phyloP scores from a whole-genome alignment of 805 yeast species.

The Wickerhamomyces strasburgensis region DNA sequence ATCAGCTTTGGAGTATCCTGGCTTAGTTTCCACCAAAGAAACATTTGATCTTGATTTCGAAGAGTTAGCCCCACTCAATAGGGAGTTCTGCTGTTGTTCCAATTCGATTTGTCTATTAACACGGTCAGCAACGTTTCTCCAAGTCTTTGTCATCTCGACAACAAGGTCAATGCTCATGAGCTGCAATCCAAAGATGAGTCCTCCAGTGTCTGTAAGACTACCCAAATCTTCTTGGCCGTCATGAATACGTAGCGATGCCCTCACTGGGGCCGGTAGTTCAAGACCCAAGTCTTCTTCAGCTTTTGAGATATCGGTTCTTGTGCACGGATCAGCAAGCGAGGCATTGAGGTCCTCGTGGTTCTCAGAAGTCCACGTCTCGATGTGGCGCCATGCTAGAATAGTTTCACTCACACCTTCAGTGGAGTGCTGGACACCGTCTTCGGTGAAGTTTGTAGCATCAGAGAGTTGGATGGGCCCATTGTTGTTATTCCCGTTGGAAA shows the following conservation, averaged over 20 bases:
- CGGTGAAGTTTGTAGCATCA: conserved; percentile 18
- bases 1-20: conserved; percentile 23
- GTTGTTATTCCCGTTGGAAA: background rate
- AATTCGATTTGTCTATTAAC: conserved; percentile 20
- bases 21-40: conserved; percentile 24
- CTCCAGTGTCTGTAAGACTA: conserved; percentile 59
- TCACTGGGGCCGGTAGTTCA: conserved; percentile 72
- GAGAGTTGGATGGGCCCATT: conserved; percentile 17
- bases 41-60: conserved; percentile 15
- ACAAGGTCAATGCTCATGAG: conserved; percentile 78
- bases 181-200: conserved; percentile 76
- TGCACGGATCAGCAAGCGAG: conserved; percentile 73
- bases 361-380: conserved; percentile 75
- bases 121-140: conserved; percentile 70
- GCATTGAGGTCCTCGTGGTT: conserved; percentile 79
- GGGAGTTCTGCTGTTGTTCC: conserved; percentile 20
- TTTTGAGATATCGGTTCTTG: conserved; percentile 71
- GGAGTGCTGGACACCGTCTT: conserved; percentile 27
- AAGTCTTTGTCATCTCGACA: conserved; percentile 72
- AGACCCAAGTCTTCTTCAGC: conserved; percentile 79
- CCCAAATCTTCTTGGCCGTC: conserved; percentile 89
- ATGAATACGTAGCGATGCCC: conserved; percentile 73
- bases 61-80: conserved; percentile 23
- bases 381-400: conserved; percentile 81
- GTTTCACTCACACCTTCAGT: conserved; percentile 70